phyloP scores from a whole-genome alignment of 371 early-diverging fungal genomes.

The Syncephalis fuscata region DNA sequence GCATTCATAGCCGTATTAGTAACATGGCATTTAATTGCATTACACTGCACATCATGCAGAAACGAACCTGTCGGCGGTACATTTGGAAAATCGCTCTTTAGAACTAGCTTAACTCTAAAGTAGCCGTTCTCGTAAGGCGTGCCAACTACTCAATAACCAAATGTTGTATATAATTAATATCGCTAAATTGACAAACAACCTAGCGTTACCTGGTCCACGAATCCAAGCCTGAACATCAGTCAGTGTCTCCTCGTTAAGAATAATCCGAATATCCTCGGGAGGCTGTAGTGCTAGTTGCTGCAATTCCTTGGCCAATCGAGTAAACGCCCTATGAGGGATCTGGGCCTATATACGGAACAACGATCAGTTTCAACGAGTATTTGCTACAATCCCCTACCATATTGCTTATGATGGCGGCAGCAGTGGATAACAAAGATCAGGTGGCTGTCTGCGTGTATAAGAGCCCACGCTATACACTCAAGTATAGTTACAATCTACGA shows the following conservation, averaged over 20 bases:
- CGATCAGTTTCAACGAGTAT: too few species aligned
- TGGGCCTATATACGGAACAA: too few species aligned
- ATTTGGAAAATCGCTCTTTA: conserved; percentile 45
- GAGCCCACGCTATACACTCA: too few species aligned
- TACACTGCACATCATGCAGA: too few species aligned
- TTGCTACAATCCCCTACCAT: too few species aligned
- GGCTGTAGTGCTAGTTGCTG: conserved; percentile 28
- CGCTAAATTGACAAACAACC: background rate
- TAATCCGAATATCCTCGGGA: conserved; percentile 61
- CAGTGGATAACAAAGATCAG: too few species aligned
- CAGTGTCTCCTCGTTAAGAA: conserved; percentile 46
- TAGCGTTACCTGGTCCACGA: conserved; percentile 56
- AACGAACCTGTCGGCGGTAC: conserved; percentile 31
- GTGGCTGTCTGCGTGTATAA: too few species aligned
- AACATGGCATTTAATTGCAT: background rate
- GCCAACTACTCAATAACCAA: conserved; percentile 19
- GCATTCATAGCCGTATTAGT: too few species aligned
- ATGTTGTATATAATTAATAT: background rate
- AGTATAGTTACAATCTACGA: too few species aligned
- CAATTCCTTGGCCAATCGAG: conserved; percentile 40
- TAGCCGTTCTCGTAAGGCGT: conserved; percentile 69
- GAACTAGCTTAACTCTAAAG: conserved; percentile 39
- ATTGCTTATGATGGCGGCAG: too few species aligned
- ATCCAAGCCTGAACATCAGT: conserved; percentile 70
- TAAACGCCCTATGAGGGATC: conserved; percentile 22